phyloP scores from a whole-genome alignment of 768 basidiomycete species.

The Suillus hirtellus region DNA sequence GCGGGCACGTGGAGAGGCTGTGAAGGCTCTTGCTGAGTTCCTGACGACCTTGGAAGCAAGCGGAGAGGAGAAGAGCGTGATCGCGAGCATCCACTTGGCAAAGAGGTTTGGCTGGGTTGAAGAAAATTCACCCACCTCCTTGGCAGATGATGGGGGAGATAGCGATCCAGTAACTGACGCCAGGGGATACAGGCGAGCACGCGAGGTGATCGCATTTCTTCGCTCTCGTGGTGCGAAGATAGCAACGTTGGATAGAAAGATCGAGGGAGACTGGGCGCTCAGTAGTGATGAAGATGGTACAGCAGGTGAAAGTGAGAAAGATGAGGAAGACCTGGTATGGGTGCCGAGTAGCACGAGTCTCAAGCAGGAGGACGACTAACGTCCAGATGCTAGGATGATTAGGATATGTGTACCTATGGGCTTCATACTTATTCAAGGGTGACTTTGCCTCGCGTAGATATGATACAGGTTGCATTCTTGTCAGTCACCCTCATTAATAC shows the following conservation, averaged over 20 bases:
- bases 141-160: conserved; percentile 23
- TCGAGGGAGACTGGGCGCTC: conserved; percentile 71
- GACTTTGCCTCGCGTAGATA: background rate
- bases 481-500: background rate
- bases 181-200: conserved; percentile 61
- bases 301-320: conserved; percentile 25
- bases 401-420: background rate
- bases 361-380: conserved; percentile 18
- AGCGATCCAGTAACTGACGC: conserved; percentile 22
- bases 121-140: conserved; percentile 26
- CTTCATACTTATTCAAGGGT: background rate
- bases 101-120: conserved; percentile 41
- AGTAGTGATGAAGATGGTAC: conserved; percentile 52
- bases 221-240: conserved; percentile 72
- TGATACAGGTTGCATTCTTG: background rate
- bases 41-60: conserved; percentile 62
- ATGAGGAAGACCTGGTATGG: conserved; percentile 36
- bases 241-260: conserved; percentile 42
- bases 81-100: conserved; percentile 52
- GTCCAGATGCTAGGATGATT: conserved; percentile 1
- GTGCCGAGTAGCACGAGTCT: conserved; percentile 21
- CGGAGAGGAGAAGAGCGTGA: conserved; percentile 46
- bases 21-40: conserved; percentile 70
- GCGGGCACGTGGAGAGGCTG: conserved; percentile 81
- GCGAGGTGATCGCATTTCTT: conserved; percentile 75